These are phyloP conservation scores for Aspergillus sp. DNA, from an alignment of 2,329 filamentous ascomycete species.

Conservation along the genomic window DNA sequence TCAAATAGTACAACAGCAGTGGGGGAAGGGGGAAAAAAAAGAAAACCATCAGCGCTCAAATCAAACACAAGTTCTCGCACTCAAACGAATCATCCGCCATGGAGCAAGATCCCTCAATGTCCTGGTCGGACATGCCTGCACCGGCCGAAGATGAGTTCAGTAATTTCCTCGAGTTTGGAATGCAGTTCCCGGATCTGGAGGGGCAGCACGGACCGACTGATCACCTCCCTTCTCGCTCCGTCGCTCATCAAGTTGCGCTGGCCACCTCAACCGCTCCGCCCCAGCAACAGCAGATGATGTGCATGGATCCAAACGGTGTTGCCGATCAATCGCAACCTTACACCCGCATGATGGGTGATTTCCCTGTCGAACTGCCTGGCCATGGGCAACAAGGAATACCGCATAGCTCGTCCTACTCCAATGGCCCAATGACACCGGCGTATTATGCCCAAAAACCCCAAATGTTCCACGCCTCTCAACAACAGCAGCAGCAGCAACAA, in stretches of 20 bases:
- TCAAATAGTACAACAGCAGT: background rate
- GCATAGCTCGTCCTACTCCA: constrained; percentile 32
- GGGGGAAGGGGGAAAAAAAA: background rate
- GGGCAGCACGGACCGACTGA: constrained; percentile 40
- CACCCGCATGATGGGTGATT: constrained; percentile 34
- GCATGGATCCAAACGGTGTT: constrained; percentile 30
- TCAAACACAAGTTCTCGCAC: background rate
- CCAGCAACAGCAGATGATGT: constrained; percentile 23
- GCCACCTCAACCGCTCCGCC: constrained; percentile 31
- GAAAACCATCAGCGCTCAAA: background rate
- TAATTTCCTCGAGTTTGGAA: constrained; percentile 50
- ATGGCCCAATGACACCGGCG: constrained; percentile 31
- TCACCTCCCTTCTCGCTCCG: constrained; percentile 33
- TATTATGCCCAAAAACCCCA: constrained; percentile 35
- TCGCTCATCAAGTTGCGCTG: constrained; percentile 33
- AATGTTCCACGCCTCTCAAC: constrained; percentile 18
- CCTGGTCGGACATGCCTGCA: constrained; percentile 36
- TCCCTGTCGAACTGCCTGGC: constrained; percentile 33
- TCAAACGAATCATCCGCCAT: constrained; percentile 22
- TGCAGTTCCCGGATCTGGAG: constrained; percentile 46
- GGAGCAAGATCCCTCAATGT: constrained; percentile 36
- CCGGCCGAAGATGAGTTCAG: constrained; percentile 50
- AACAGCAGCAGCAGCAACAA: constrained; percentile 25
- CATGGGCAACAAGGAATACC: constrained; percentile 24
- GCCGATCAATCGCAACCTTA: constrained; percentile 27